These are phyloP conservation scores for Aspergillus latus DNA, from an alignment of 2,329 filamentous ascomycete species.

Conservation along the genomic window DNA sequence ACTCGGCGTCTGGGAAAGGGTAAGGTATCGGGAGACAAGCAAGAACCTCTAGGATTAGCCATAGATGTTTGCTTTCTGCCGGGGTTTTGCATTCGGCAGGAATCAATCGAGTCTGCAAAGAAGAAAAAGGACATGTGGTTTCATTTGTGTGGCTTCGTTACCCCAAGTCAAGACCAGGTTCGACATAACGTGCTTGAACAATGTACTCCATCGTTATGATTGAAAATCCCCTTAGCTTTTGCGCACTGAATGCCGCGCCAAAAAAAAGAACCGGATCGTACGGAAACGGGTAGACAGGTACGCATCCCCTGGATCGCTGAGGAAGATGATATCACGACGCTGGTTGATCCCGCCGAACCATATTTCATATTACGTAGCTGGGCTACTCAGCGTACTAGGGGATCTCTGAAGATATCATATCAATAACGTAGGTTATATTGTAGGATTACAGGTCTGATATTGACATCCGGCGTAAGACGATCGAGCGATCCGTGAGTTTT, in stretches of 20 bases:
- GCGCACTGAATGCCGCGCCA: neutral
- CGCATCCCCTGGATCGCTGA: neutral
- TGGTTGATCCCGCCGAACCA: too few relatives aligned
- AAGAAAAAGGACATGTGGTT: constrained; percentile 13
- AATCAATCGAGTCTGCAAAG: neutral
- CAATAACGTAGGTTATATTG: too few relatives aligned
- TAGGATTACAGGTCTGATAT: neutral
- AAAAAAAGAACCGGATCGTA: too few relatives aligned
- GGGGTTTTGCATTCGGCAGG: neutral
- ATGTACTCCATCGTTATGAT: too few relatives aligned
- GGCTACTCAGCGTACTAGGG: neutral
- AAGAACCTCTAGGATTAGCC: neutral
- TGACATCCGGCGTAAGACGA: neutral
- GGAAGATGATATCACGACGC: neutral
- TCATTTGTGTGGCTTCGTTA: constrained; percentile 6
- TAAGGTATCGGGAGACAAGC: neutral
- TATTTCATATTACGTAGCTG: neutral
- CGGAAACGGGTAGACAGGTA: neutral
- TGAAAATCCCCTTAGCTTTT: too few relatives aligned
- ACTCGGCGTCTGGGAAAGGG: neutral
- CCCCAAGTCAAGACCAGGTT: neutral
- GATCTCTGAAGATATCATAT: too few relatives aligned
- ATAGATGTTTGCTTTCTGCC: constrained; percentile 4
- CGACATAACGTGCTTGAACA: neutral
- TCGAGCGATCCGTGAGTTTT: constrained; percentile 13